Base-by-base conservation (phyloP, 352 stramenopile species). In the Phytophthora hibernalis region DNA sequence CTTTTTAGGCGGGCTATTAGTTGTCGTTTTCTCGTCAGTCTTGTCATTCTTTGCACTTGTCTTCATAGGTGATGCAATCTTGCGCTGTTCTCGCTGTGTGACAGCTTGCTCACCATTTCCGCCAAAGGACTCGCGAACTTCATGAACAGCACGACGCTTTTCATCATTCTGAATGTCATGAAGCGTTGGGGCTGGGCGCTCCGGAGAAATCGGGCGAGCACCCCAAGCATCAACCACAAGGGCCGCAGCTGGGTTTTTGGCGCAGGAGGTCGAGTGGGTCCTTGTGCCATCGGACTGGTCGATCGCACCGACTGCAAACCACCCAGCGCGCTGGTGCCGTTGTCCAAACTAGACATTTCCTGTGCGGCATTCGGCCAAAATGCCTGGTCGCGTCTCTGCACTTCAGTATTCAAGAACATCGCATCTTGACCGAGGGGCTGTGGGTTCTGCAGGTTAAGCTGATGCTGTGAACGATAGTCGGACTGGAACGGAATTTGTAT, bases 401-500 rank as follows among this genome's bases (percentile, higher is more conserved):
- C 65, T 52, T 70, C 54, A 45, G 76, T 53, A 54, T 69, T 74
- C 30, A 80, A 10, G 44, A 88, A 80, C 40, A 70, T 70, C 24
- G 72, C 5, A 35, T 70, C 60, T 48, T 79, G 74, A 16, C 54
- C 54, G 15, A 66, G 43, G 1, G 61, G 28, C 5, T 70, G 63
- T 8, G 47, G 16, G 16, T 70, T 68, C 20, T 70, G 68, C 18
- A 70, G 16, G 30, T 53, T 71, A 10, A 75, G 48, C 30, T 90
- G 65, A 18, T 85, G 80, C 20, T 85, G 70, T 10, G 70, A 57
- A 24, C 69, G 72, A 26, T 82, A 89, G 8, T 90, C 72, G 0
- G 76, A 85, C 62, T 82, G 74, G 26, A 88, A 91, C 43, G 77
- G 79, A 21, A 70, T 62, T 28, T 82, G 70, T 74, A 89, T 80